Base-by-base conservation (phyloP, 352 stramenopile genomes). In the Globisporangium orthogonon region DNA sequence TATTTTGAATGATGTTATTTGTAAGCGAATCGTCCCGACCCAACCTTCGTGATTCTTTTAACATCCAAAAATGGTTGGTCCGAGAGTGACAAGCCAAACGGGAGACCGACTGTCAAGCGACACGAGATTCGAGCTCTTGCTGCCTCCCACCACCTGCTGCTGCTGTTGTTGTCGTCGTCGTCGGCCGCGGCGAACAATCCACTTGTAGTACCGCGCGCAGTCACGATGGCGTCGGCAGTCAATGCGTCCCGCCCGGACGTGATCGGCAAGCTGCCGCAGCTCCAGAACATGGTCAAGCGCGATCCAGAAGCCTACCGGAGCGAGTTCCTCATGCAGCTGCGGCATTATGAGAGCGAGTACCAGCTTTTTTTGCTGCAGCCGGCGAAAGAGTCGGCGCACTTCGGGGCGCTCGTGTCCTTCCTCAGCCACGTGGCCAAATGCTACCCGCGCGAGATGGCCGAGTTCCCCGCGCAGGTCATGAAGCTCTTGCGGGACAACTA, bases 251-350 rank as follows among this genome's bases (percentile, higher is more conserved):
- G 85, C 35, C 79, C 83, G 60, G 83, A 95, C 74, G 80, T 94
- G 78, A 87, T 93, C 66, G 82, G 78, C 68, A 94, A 96, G 78
- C 76, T 98, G 48, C 89, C 95, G 56, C 93, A 98, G 78, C 83
- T 99, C 50, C 97, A 99, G 83, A 99, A 99, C 80, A 91, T 99
- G 65, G 96, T 98, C 40, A 99, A 99, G 80, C 89, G 97, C 35
- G 97, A 99, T 71, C 96, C 96, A 9, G 62, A 83, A 45, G 94
- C 86, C 52, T 99, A 99, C 80, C 79, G 85, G 52, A 93, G 95
- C 56, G 97, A 99, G 78, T 99, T 99, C 74, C 81, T 97, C 66
- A 97, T 98, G 72, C 96, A 99, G 77, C 58, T 95, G 54, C 91
- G 91, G 40, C 95, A 98, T 73, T 98, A 98, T 62, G 77, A 98